phyloP scores from a whole-genome alignment of 257 asterid species.

The Solanum habrochaites region DNA sequence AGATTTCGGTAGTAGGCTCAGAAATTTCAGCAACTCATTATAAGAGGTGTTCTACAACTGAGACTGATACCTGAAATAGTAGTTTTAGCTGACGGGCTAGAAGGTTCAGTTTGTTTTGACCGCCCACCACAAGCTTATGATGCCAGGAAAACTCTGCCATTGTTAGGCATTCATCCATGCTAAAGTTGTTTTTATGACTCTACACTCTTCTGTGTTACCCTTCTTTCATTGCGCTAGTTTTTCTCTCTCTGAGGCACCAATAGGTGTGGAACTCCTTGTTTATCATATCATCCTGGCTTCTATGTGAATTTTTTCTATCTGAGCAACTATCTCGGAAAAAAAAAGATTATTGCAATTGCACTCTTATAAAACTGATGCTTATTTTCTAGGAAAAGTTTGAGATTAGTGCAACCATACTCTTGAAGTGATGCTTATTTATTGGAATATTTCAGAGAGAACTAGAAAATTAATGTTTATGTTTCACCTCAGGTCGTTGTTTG shows the following conservation, averaged over 20 bases:
- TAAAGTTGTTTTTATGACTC: not conserved
- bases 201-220: not conserved
- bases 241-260: not conserved
- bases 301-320: not conserved
- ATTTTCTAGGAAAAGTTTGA: not conserved
- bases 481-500: constrained; percentile 60
- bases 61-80: not conserved
- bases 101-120: not conserved
- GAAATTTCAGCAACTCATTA: not conserved
- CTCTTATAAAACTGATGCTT: not conserved
- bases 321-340: not conserved
- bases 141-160: not conserved
- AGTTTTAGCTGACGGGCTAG: not conserved
- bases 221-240: not conserved
- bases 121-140: not conserved
- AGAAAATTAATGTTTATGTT: not conserved
- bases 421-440: not conserved
- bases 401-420: not conserved
- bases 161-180: not conserved
- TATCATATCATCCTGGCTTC: not conserved
- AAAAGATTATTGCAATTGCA: not conserved
- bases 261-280: not conserved
- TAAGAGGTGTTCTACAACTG: not conserved
- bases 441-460: not conserved
- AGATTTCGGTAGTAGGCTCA: not conserved